Percentiles rank a stretch among this genome's conserved stretches.
phyloP scores from a whole-genome alignment of 257 asterid genomes.

The Linderniella brevidens region DNA sequence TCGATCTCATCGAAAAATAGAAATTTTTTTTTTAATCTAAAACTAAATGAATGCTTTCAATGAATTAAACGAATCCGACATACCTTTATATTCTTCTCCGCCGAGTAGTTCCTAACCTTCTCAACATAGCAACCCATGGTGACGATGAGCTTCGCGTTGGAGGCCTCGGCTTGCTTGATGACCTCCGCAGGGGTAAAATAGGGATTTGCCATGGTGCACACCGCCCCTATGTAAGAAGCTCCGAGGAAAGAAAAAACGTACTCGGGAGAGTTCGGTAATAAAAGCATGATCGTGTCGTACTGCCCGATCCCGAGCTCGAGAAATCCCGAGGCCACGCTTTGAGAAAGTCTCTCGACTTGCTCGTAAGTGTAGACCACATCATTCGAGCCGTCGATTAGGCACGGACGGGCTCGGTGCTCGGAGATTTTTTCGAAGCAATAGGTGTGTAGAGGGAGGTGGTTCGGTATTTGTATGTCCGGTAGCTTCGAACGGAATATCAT shows the following conservation, averaged over 20 bases:
- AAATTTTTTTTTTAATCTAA: no score
- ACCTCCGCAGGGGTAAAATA: constrained; percentile 56
- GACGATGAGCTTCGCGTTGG: constrained; percentile 38
- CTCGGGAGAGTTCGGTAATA: constrained; percentile 75
- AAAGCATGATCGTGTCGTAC: constrained; percentile 67
- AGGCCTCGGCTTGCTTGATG: constrained; percentile 55
- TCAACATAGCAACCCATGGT: constrained; percentile 37
- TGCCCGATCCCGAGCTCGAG: constrained; percentile 39
- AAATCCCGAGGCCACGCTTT: constrained; percentile 43
- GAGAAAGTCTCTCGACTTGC: constrained; percentile 35
- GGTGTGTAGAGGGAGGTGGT: constrained; percentile 17
- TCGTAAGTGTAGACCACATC: constrained; percentile 36
- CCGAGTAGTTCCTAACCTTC: constrained; percentile 35
- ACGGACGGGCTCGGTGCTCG: constrained; percentile 2
- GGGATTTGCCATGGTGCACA: constrained; percentile 81
- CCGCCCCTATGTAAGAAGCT: constrained; percentile 58
- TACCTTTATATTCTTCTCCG: constrained; percentile 19
- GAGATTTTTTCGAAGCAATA: constrained; percentile 66
- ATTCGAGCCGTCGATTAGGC: constrained; percentile 51
- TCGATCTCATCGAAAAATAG: no score
- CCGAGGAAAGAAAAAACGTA: constrained; percentile 73
- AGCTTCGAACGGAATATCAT: constrained; percentile 9
- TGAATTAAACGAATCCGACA: no score
- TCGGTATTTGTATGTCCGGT: constrained; percentile 8
- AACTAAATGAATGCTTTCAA: no score